Evolutionary conservation across 768 basidiomycete species (phyloP).

Genomic region (Mycena rebaudengoi): DNA sequence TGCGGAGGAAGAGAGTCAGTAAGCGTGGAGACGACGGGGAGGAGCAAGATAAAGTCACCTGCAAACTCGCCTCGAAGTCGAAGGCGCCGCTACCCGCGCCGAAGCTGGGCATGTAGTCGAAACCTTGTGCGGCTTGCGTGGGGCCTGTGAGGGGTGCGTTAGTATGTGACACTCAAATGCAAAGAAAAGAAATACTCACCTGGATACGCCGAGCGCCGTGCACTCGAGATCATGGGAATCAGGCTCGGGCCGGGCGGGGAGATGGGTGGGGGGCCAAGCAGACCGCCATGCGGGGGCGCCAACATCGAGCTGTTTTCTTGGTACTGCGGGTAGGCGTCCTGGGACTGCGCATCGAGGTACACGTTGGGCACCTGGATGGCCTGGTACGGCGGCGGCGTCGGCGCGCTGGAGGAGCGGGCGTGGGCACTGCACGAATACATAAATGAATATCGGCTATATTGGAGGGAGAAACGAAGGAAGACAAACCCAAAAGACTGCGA

Average conservation of each 20-base stretch:
- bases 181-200: too few relatives aligned
- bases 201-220: constrained; percentile 2
- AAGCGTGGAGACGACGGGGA: constrained; percentile 11
- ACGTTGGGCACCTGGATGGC: constrained; percentile 76
- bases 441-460: too few relatives aligned
- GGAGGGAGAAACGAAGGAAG: too few relatives aligned
- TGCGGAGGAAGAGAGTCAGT: constrained; percentile 30
- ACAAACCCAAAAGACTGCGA: too few relatives aligned
- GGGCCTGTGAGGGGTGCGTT: too few relatives aligned
- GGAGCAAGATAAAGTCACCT: constrained; percentile 39
- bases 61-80: constrained; percentile 59
- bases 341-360: constrained; percentile 37
- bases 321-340: constrained; percentile 66
- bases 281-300: too few relatives aligned
- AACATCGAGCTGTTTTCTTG: constrained; percentile 58
- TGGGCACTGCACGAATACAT: too few relatives aligned
- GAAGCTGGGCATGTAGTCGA: constrained; percentile 61
- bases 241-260: too few relatives aligned
- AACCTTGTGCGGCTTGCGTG: too few relatives aligned
- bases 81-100: constrained; percentile 49
- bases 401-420: constrained; percentile 59
- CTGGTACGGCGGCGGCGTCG: constrained; percentile 74
- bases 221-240: constrained; percentile 22
- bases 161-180: too few relatives aligned
- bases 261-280: too few relatives aligned